phyloP scores from a whole-genome alignment of 176 grass and related monocot genomes.

The Oryza glumipatula region DNA sequence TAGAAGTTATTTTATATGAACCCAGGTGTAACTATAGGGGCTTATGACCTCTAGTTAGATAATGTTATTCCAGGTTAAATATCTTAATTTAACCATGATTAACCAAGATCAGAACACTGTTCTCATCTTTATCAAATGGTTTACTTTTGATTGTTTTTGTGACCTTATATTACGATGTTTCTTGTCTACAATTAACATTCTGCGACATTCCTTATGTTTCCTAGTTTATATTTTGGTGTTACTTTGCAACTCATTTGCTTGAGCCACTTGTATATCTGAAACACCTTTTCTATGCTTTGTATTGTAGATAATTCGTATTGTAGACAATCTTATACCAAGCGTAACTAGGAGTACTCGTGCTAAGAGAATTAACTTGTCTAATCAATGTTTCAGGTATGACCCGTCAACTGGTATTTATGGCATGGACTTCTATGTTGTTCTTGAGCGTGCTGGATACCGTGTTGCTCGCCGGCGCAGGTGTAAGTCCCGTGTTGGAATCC shows the following conservation, averaged over 20 bases:
- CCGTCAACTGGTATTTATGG: constrained; percentile 71
- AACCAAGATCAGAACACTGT: not conserved
- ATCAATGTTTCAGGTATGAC: constrained; percentile 43
- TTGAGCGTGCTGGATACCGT: constrained; percentile 63
- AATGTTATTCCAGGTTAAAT: not conserved
- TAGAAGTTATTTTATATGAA: not conserved
- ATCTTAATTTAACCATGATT: not conserved
- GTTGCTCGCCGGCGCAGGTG: constrained; percentile 61
- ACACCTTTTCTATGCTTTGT: not conserved
- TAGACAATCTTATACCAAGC: not conserved
- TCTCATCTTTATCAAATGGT: not conserved
- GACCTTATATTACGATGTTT: too few species aligned
- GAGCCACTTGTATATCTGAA: not conserved
- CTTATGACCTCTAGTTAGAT: not conserved
- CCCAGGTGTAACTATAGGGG: not conserved
- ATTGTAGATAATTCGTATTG: not conserved
- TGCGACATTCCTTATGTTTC: not conserved
- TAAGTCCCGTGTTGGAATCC: constrained; percentile 62
- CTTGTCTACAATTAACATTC: not conserved
- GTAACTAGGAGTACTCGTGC: too few species aligned
- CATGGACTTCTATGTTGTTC: constrained; percentile 69
- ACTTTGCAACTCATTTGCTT: not conserved
- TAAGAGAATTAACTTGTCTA: not conserved
- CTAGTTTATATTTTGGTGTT: not conserved
- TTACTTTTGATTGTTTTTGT: not conserved